Base-by-base conservation (phyloP, 306 rosid genomes). In the Gleditsia sinensis region DNA sequence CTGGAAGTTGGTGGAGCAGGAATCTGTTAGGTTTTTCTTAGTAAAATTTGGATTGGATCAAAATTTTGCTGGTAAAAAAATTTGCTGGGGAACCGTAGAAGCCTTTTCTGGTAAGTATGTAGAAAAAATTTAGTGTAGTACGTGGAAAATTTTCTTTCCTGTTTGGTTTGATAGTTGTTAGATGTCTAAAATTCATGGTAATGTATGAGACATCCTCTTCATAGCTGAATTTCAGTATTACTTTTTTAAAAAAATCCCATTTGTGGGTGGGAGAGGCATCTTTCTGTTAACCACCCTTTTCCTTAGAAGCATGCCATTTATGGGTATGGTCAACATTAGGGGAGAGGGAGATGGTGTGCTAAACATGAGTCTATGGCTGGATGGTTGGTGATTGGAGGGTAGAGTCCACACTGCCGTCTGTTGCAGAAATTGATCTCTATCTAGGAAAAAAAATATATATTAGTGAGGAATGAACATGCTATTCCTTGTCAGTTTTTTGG, bases 341-440 rank as follows among this genome's bases (percentile, higher is more conserved):
- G 64, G 59, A 65, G 78, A 64, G 57, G 66, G 48, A 48, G 58
- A 59, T 50, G 34, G 58, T 79, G 30, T 40, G 61, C 40, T 46
- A 14, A 37, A 19, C 42, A 58, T 5, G n/a, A 33, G 61, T 55
- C 49, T 65, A 30, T 72, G 71, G 48, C 60, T 25, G 14, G 12
- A 56, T 61, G 46, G 33, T 34, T 25, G 76, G 59, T 68, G 27
- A 33, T 25, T 43, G 30, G 66, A 53, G 45, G 49, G 49, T 54
- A 61, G 42, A 42, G 58, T 68, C 59, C 43, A 33, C 49, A 23
- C 34, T 54, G 50, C 63, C n/a, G n/a, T n/a, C n/a, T n/a, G n/a
- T n/a, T 61, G 19, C 25, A 51, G 50, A 66, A 72, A 24, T 40
- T 69, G 20, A 27, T 34, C 45, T 27, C 36, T 74, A 59, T 68